Evolutionary conservation across 148 eudicot genomes (phyloP).

Genomic region (Amaranthus hypochondriacus): DNA sequence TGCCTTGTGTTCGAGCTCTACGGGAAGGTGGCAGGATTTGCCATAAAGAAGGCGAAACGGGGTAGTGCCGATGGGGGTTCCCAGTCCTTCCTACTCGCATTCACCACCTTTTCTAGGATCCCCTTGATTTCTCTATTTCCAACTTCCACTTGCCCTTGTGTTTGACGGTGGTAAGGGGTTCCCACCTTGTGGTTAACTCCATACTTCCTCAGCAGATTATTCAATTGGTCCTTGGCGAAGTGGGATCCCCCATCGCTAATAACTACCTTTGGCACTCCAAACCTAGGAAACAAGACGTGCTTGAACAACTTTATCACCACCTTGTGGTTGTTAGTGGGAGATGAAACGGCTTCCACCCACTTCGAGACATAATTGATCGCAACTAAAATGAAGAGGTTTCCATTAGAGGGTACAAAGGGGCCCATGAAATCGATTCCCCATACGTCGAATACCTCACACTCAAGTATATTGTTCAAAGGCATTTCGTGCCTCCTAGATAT

Average conservation of each 20-base stretch:
- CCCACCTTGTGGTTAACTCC: not conserved
- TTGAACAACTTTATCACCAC: not conserved
- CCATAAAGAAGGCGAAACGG: not conserved
- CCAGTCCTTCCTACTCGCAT: not conserved
- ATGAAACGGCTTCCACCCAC: not conserved
- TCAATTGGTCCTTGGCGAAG: not conserved
- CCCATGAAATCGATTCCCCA: not conserved
- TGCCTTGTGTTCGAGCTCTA: not conserved
- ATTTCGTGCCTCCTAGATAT: not conserved
- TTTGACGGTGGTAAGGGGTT: not conserved
- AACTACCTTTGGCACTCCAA: not conserved
- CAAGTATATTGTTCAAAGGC: not conserved
- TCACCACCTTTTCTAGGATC: not conserved
- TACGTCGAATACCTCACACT: not conserved
- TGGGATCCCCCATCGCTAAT: slow-evolving; percentile 6
- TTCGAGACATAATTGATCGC: not conserved
- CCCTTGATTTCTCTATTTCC: not conserved
- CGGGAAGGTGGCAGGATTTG: not conserved
- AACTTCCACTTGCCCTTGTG: not conserved
- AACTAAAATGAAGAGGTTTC: not conserved
- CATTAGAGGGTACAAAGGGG: not conserved
- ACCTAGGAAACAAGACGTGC: not conserved
- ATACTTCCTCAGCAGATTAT: not conserved
- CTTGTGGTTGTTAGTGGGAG: not conserved
- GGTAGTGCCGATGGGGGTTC: not conserved